Evolutionary conservation across 2,329 filamentous ascomycete species (phyloP), one percentile per base, ranked within the genome.

Genomic region (Neofusicoccum sp.): DNA sequence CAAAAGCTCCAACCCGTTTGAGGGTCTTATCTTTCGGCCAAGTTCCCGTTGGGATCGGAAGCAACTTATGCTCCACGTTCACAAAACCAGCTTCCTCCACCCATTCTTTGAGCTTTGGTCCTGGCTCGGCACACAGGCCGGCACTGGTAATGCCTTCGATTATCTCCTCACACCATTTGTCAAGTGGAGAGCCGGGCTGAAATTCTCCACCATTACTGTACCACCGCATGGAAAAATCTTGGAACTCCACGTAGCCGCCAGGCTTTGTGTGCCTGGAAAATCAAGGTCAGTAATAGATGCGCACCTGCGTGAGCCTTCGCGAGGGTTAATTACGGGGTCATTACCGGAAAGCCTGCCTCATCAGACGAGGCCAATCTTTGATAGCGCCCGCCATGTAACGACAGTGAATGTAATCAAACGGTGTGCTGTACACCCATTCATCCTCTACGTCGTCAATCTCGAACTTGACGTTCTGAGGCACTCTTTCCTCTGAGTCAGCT

Each of bases 361-460:
- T 65, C 31, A 75, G 64, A 26, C 63, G 58, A 44, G 71, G 69
- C 72, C 73, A 75, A 63, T 75, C 71, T 26, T 58, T 63, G 12
- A 75, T 71, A 9, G 65, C 58, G 14, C 71, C 71, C 6, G 61
- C 64, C 65, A 75, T 48, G 49, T 68, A 70, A 34, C 73, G 69
- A 49, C 65, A 63, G 62, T 74, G 71, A 24, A 75, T 73, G 58
- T 69, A 72, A 62, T 74, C 71, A 58, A 73, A 75, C 2, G 62
- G 63, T 49, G 65, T 63, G n/a, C 65, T 44, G 47, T 73, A 73
- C 4, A 73, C 66, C 75, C 76, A 78, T 8, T 76, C 72, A 34
- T 68, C 66, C 60, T 77, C 74, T 44, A 70, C 71, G 58, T 78
- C 74, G 67, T 78, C 76, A 57, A 77, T 73, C 64, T 76, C 73